Base-by-base conservation (phyloP, 1,139 yeast genomes). In the Hemisphaericaspora xylofermentans region DNA sequence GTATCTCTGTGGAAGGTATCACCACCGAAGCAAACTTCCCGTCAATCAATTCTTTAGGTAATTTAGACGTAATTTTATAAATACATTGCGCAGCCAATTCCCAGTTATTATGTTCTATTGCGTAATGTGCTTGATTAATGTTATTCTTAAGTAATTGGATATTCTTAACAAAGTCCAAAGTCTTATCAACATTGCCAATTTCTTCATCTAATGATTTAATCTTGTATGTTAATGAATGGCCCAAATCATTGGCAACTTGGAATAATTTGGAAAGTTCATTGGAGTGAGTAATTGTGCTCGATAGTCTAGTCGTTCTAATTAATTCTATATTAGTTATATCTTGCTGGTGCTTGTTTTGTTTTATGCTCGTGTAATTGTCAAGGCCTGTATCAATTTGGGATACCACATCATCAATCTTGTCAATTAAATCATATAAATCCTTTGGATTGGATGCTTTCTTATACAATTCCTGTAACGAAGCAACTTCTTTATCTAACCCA, bases 1-100 rank as follows among this genome's bases (percentile, higher is more conserved):
- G 96, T n/a, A 89, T 74, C 41, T 88, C 95, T 7, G 87, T 73
- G 0, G 95, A 82, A 0, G 99, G 98, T n/a, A 93, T 93, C 54
- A 87, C 88, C 36, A 76, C 80, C 38, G 82, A 76, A 2, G 96
- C 93, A 61, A 84, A 89, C 43, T 76, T 69, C n/a, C 96, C 91
- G 10, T 61, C 51, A 9, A 75, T 68, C 17, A 86, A 58, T 2
- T 68, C 71, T 0, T 60, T 49, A 0, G 95, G 88, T 25, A 87
- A 63, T 21, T 67, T 54, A 17, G 77, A 65, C 8, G 81, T 80
- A 21, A 74, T 69, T 16, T 66, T 61, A 44, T 70, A 57, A 9
- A 88, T 80, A 35, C 87, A 77, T 41, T 66, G 65, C 1, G 95
- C 89, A 0, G 95, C 93, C 38, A 74, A 56, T 43, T 76, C 80